These are phyloP conservation scores for Beauveria medogensis DNA, from an alignment of 2,329 filamentous ascomycete species.

Conservation along the genomic window DNA sequence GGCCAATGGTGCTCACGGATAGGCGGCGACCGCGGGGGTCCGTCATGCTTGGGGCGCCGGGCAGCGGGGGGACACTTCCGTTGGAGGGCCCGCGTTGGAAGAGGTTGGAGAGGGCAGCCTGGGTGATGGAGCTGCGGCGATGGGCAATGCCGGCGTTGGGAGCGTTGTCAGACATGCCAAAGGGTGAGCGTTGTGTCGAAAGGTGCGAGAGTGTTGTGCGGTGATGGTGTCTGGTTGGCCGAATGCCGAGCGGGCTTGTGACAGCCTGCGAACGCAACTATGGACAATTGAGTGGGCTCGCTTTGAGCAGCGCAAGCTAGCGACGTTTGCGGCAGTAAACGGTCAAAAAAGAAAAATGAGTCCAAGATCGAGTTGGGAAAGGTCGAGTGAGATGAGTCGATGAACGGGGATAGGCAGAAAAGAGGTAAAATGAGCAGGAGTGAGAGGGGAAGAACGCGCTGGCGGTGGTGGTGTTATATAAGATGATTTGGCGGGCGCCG, in stretches of 20 bases:
- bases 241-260: constrained; percentile 1
- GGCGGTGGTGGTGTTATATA: constrained; percentile 1
- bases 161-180: constrained; percentile 27
- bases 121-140: constrained; percentile 49
- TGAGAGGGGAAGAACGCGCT: not conserved
- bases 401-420: not conserved
- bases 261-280: not conserved
- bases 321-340: constrained; percentile 3
- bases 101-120: constrained; percentile 48
- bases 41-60: constrained; percentile 33
- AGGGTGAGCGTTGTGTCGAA: constrained; percentile 15
- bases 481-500: not conserved
- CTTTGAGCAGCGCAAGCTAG: not conserved
- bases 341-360: not conserved
- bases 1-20: constrained; percentile 65
- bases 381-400: not conserved
- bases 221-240: not conserved
- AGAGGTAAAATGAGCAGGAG: not conserved
- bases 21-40: constrained; percentile 59
- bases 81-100: constrained; percentile 50
- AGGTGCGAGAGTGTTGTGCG: constrained; percentile 18
- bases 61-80: constrained; percentile 30
- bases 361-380: not conserved
- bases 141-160: constrained; percentile 26
- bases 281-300: not conserved